These are phyloP conservation scores for Forsythia suspensa DNA, from an alignment of 257 asterid species.

Conservation along the genomic window DNA sequence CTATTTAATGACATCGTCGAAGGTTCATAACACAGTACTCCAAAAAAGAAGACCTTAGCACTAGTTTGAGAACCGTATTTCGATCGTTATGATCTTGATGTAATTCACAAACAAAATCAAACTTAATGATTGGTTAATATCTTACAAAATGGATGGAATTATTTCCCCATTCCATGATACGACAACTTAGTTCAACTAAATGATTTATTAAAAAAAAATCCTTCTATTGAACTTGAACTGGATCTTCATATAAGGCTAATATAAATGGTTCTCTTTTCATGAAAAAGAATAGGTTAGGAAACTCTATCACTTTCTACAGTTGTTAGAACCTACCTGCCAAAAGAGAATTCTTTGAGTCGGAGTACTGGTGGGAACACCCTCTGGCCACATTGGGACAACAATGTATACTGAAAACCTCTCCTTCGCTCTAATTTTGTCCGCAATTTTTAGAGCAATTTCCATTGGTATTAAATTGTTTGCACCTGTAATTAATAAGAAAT, in stretches of 20 bases:
- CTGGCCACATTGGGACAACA: constrained; percentile 95
- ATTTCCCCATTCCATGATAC: not conserved
- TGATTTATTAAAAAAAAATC: no score
- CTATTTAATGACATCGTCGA: no score
- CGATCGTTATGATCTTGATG: no score
- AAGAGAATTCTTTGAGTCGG: constrained; percentile 88
- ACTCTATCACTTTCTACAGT: not conserved
- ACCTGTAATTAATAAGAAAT: constrained; percentile 42
- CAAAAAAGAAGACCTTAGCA: no score
- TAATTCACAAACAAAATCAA: no score
- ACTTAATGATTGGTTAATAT: no score
- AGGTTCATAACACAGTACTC: no score
- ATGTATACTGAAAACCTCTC: constrained; percentile 78
- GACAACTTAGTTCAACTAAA: not conserved
- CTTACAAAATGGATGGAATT: not conserved
- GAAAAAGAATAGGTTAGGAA: not conserved
- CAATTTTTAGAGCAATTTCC: constrained; percentile 90
- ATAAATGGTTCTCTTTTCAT: not conserved
- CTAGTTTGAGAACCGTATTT: no score
- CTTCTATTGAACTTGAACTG: not conserved
- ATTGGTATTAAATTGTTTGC: constrained; percentile 90
- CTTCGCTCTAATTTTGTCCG: constrained; percentile 60
- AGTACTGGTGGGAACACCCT: constrained; percentile 81
- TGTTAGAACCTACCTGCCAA: constrained; percentile 67
- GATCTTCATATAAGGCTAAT: not conserved